Conservation (phyloP, 768 basidiomycete genomes). For the Suillus alpinus region DNA sequence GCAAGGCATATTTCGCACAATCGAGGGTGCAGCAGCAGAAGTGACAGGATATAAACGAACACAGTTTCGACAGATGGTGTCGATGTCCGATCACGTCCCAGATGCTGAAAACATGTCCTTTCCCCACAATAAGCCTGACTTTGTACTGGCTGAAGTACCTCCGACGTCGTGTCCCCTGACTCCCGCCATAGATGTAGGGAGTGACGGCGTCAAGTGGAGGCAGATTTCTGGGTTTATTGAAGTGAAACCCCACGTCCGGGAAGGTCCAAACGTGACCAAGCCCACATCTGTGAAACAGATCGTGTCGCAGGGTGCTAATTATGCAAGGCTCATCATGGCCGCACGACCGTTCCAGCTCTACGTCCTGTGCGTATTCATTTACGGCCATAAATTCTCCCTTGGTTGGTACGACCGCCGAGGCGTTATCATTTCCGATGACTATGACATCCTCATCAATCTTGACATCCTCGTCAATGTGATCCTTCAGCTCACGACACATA, state of each 20-base stretch:
- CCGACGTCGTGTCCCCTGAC: neutral
- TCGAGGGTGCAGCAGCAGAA: neutral
- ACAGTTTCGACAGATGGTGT: neutral
- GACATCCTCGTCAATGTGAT: slow-evolving; percentile 25
- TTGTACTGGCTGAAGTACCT: neutral
- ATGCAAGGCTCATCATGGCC: slow-evolving; percentile 28
- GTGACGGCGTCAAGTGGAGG: neutral
- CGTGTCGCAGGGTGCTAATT: slow-evolving; percentile 22
- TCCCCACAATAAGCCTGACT: neutral
- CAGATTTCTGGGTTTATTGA: neutral
- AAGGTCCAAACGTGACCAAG: neutral
- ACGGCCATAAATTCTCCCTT: slow-evolving; percentile 28
- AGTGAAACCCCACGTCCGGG: neutral
- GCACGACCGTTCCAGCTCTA: slow-evolving; percentile 29
- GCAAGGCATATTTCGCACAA: neutral
- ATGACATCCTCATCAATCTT: slow-evolving; percentile 21
- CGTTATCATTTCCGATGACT: slow-evolving; percentile 20
- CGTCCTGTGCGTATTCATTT: slow-evolving; percentile 28
- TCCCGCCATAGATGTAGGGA: neutral
- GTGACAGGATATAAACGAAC: neutral
- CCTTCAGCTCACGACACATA: neutral
- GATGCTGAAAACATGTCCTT: neutral
- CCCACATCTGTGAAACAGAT: neutral
- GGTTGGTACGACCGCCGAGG: slow-evolving; percentile 31
- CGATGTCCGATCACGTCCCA: neutral